These are phyloP conservation scores for Thamnidium elegans DNA, from an alignment of 192 early-diverging fungal genomes.

Conservation along the genomic window DNA sequence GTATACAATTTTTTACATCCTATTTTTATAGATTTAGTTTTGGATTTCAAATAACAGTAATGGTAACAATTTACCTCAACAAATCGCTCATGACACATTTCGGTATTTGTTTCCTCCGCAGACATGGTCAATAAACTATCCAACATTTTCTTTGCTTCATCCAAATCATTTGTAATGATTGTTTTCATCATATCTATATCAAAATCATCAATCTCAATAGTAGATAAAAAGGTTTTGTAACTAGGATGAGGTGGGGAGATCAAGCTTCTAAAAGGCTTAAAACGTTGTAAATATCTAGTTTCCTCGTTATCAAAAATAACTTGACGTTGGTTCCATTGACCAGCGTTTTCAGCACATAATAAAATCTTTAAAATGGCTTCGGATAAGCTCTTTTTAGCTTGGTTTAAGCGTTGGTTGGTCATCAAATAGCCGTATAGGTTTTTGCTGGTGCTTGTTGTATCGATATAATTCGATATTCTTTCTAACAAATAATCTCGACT, in stretches of 20 bases:
- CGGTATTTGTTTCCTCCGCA: slow-evolving; percentile 15
- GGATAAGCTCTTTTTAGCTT: slow-evolving; percentile 25
- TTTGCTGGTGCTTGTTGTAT: not conserved
- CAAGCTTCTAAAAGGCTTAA: slow-evolving; percentile 43
- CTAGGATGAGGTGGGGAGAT: slow-evolving; percentile 9
- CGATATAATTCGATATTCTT: slow-evolving; percentile 3
- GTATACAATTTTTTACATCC: slow-evolving; percentile 28
- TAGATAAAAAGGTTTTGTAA: slow-evolving; percentile 2
- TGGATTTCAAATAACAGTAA: not conserved
- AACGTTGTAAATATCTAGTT: slow-evolving; percentile 44
- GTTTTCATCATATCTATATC: slow-evolving; percentile 9
- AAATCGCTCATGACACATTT: slow-evolving; percentile 23
- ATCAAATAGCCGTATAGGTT: not conserved
- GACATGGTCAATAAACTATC: slow-evolving; percentile 9
- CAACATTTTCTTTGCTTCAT: slow-evolving; percentile 20
- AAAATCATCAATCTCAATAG: not conserved
- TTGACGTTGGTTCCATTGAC: slow-evolving; percentile 25
- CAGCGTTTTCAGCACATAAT: slow-evolving; percentile 29
- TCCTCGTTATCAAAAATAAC: slow-evolving; percentile 45
- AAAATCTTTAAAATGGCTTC: slow-evolving; percentile 34
- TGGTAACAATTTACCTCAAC: slow-evolving; percentile 20
- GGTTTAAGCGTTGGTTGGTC: slow-evolving; percentile 8
- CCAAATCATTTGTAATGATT: slow-evolving; percentile 2
- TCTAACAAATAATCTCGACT: slow-evolving; percentile 1
- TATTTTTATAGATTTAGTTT: not conserved